Base-by-base conservation (phyloP, 495 filamentous ascomycete genomes). In the Cercophora sp. region DNA sequence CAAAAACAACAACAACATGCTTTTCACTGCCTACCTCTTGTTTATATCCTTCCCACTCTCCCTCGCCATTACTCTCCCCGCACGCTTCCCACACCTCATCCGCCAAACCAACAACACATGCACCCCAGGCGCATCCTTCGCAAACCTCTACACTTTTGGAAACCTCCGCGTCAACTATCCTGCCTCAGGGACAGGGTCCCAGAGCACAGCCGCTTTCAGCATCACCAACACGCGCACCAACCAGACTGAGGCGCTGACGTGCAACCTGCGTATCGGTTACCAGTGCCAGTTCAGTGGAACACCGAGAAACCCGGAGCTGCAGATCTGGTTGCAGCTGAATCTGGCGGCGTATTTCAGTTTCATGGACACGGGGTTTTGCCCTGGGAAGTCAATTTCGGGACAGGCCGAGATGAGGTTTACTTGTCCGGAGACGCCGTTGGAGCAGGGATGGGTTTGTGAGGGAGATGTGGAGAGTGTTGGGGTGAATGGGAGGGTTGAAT, bases 251-350 rank as follows among this genome's bases (percentile, higher is more conserved):
- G 0, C 19, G 0, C 26, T 54, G 9, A 18, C 10, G 2, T 54
- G 55, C 16, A 4, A 6, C 0, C 4, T 57, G 1, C 20, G 42
- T 13, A 31, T 42, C 24, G 46, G 51, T 29, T 53, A 41, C 15
- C 3, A 47, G 8, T 52, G 55, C n/a, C 32, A 41, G 24, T 44
- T 52, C n/a, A 4, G 32, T 16, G 45, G 52, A n/a, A 55, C 52
- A 9, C 52, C 52, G 3, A 43, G 27, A 20, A 39, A 49, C 44
- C 32, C 19, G 27, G 25, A 41, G 4, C 52, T 55, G 23, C 10
- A 32, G 2, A 42, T 55, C 23, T 35, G 35, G 20, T 4, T 55
- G 52, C 52, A 49, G 36, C 35, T 55, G 23, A 48, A 49, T 35
- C 25, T 55, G 24, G 31, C 29, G 8, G 29, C 29, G 29, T 32